These are phyloP conservation scores for Phytophthora fragariae DNA, from an alignment of 352 stramenopile species.

Conservation along the genomic window DNA sequence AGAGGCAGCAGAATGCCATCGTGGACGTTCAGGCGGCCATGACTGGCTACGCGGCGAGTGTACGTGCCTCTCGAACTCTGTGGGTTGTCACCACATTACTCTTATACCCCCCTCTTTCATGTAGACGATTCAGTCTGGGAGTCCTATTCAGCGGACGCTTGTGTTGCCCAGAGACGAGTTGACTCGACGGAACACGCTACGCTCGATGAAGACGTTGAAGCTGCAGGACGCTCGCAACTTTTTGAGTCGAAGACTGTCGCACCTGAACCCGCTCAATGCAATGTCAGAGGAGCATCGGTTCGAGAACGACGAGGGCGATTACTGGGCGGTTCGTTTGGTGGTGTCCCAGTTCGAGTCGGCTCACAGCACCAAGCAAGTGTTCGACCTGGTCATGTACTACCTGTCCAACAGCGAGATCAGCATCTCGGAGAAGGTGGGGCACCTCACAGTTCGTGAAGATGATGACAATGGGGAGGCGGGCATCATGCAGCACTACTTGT, in stretches of 20 bases:
- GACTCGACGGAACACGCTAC: conserved; percentile 16
- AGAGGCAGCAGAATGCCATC: conserved; percentile 29
- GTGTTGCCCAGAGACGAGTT: conserved; percentile 24
- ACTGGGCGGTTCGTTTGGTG: conserved; percentile 19
- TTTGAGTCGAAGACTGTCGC: conserved; percentile 13
- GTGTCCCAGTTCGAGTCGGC: conserved; percentile 33
- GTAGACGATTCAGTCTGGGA: conserved; percentile 30
- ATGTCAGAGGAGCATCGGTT: conserved; percentile 34
- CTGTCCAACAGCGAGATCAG: conserved; percentile 51
- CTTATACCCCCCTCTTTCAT: not conserved
- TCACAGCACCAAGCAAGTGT: conserved; percentile 43
- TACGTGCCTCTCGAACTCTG: conserved; percentile 2
- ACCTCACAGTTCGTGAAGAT: conserved; percentile 51
- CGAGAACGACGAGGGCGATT: conserved; percentile 24
- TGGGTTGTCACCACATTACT: not conserved
- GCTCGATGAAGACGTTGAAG: conserved; percentile 24
- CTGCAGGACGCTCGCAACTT: conserved; percentile 25
- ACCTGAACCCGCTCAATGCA: conserved; percentile 24
- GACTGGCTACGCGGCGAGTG: conserved; percentile 28
- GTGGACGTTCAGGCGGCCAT: conserved; percentile 33
- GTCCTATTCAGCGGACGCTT: conserved; percentile 35
- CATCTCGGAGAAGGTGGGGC: conserved; percentile 49
- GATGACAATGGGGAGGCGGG: conserved; percentile 35
- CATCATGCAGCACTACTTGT: conserved; percentile 42
- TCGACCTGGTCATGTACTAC: conserved; percentile 39